phyloP scores from a whole-genome alignment of 2,329 filamentous ascomycete genomes.

The Monosporascus sp. region DNA sequence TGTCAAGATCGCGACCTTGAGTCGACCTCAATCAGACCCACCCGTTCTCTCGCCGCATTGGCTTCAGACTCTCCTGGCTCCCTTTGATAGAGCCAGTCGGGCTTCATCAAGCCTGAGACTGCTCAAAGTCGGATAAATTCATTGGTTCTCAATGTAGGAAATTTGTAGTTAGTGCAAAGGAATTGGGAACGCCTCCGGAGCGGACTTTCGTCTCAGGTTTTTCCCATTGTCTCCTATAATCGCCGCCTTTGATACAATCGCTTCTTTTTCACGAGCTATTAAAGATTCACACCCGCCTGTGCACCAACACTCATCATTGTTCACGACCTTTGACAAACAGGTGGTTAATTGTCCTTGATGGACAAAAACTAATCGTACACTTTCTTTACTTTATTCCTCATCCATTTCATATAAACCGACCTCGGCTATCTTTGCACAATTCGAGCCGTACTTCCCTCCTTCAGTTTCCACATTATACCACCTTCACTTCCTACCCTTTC shows the following conservation, averaged over 20 bases:
- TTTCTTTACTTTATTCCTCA: constrained; percentile 12
- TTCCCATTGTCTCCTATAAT: constrained; percentile 8
- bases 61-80: constrained; percentile 6
- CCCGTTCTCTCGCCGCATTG: constrained; percentile 11
- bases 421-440: constrained; percentile 6
- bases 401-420: constrained; percentile 16
- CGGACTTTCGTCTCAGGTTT: constrained; percentile 2
- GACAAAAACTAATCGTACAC: constrained; percentile 13
- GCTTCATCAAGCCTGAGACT: constrained; percentile 19
- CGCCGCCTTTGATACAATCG: constrained; percentile 5
- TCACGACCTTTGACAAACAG: constrained; percentile 7
- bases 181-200: constrained; percentile 6
- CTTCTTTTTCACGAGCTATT: constrained; percentile 10
- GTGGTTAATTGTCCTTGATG: constrained; percentile 21
- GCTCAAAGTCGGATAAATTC: constrained; percentile 13
- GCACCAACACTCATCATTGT: constrained; percentile 13
- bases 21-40: constrained; percentile 4
- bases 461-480: background rate
- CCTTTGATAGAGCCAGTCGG: constrained; percentile 10
- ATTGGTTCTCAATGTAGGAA: constrained; percentile 19
- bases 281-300: constrained; percentile 14
- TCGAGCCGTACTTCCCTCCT: background rate
- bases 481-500: constrained; percentile 6
- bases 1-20: background rate
- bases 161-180: constrained; percentile 20